phyloP scores from a whole-genome alignment of 306 rosid genomes.

The Heteromeles arbutifolia region DNA sequence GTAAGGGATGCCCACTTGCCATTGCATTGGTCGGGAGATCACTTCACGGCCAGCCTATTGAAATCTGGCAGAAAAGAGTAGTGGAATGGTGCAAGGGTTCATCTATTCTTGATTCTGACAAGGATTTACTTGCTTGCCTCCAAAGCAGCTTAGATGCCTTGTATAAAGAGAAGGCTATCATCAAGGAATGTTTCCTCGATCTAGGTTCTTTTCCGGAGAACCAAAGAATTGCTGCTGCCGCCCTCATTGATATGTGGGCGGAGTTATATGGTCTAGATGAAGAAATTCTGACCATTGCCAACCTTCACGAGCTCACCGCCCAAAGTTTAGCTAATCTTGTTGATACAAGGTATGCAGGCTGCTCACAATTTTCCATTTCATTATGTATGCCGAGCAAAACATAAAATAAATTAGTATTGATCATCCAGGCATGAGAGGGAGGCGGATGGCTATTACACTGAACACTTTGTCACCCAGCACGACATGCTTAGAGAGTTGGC shows the following conservation, averaged over 20 bases:
- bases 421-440: slow-evolving; percentile 32
- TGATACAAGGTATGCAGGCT: slow-evolving; percentile 39
- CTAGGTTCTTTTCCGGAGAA: slow-evolving; percentile 55
- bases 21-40: slow-evolving; percentile 40
- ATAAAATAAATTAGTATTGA: not conserved
- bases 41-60: slow-evolving; percentile 12
- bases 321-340: slow-evolving; percentile 34
- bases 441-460: slow-evolving; percentile 32
- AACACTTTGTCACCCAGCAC: slow-evolving; percentile 42
- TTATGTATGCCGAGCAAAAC: not conserved
- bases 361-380: not conserved
- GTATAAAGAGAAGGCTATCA: slow-evolving; percentile 11
- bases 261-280: slow-evolving; percentile 32
- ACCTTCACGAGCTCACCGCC: slow-evolving; percentile 18
- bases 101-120: slow-evolving; percentile 19
- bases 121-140: slow-evolving; percentile 27
- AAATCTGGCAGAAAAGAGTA: slow-evolving; percentile 25
- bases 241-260: slow-evolving; percentile 55
- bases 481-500: slow-evolving; percentile 67
- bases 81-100: slow-evolving; percentile 19
- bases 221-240: slow-evolving; percentile 43
- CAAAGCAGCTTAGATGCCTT: slow-evolving; percentile 33
- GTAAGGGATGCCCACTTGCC: slow-evolving; percentile 52
- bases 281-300: slow-evolving; percentile 33
- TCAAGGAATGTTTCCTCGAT: slow-evolving; percentile 47